Evolutionary conservation across 2,329 filamentous ascomycete genomes (phyloP).

Genomic region (Pyricularia sp.): DNA sequence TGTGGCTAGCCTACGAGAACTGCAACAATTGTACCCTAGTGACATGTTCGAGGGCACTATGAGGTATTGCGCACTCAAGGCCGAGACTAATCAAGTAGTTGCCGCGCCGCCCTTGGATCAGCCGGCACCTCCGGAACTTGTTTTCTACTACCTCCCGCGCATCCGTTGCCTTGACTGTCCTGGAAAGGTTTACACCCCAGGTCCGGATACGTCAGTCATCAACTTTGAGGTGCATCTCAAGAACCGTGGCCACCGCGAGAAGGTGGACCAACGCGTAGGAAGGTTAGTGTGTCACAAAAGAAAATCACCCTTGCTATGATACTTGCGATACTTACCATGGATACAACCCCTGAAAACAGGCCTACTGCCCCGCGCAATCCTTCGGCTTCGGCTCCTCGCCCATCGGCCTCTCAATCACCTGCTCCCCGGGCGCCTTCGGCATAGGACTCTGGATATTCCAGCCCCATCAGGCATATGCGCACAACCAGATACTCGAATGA

Average conservation of each 20-base stretch:
- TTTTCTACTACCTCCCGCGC: conserved; percentile 73
- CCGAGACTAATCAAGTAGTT: conserved; percentile 52
- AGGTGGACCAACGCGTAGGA: conserved; percentile 42
- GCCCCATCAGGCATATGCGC: background rate
- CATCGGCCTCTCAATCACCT: background rate
- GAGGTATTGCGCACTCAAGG: conserved; percentile 76
- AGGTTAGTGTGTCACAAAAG: conserved; percentile 9
- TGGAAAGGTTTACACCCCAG: conserved; percentile 85
- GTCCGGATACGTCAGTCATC: conserved; percentile 68
- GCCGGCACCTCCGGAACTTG: conserved; percentile 48
- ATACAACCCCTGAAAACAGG: background rate
- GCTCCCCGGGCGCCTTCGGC: background rate
- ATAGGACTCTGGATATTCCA: background rate
- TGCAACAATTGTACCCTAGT: conserved; percentile 59
- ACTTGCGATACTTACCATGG: too few species aligned
- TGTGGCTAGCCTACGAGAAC: conserved; percentile 52
- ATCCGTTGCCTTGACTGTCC: conserved; percentile 89
- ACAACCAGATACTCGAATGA: background rate
- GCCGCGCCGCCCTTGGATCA: conserved; percentile 28
- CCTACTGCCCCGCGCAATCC: background rate
- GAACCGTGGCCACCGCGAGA: conserved; percentile 67
- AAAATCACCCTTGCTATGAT: background rate
- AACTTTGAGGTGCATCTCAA: conserved; percentile 91
- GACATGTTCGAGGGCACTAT: conserved; percentile 83
- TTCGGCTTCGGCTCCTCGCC: background rate